Base-by-base conservation (phyloP, 129 eudicot genomes). In the Flaveria trinervia region DNA sequence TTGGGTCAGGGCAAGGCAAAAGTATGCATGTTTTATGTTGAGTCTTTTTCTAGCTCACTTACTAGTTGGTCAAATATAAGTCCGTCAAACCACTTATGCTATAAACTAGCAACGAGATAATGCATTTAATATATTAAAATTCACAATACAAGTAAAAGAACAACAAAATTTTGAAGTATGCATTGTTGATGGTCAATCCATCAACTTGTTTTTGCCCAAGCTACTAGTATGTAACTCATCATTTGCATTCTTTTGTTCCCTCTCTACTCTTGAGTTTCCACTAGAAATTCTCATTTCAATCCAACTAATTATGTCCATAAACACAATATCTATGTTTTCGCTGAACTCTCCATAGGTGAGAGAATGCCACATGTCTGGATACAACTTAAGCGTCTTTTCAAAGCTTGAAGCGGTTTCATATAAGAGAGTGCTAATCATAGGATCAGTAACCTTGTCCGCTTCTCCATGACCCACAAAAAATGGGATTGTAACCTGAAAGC, bases 361-460 rank as follows among this genome's bases (percentile, higher is more conserved):
- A 18, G 95, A 77, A 45, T 93, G 98, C 98, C 98, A 93, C 98
- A 93, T 93, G 71, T 85, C 97, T 0, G 91, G 89, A 69, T 93
- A 93, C 84, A 93, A 76, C 76, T 90, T 90, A 79, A 90, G 70
- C 0, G 92, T 88, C 83, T 90, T 93, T 64, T 91, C 93, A 3
- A 54, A 41, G 76, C 97, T 83, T 10, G 88, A 71, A 16, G 97
- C 91, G 0, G 85, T 49, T 43, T 93, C 93, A 22, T 76, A 77
- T 56, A 93, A 39, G 12, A 83, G 84, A 62, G 87, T 90, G 85
- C 97, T 93, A 3, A 90, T 85, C 0, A 84, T 70, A 23, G 96
- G 97, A 65, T 93, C 98, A 0, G 97, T 90, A 68, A 90, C 98
- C 65, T 73, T 88, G 72, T 93, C 98, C 0, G 80, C 91, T 80